Conservation (phyloP, 805 yeast genomes). For the Candida odintsovae region DNA sequence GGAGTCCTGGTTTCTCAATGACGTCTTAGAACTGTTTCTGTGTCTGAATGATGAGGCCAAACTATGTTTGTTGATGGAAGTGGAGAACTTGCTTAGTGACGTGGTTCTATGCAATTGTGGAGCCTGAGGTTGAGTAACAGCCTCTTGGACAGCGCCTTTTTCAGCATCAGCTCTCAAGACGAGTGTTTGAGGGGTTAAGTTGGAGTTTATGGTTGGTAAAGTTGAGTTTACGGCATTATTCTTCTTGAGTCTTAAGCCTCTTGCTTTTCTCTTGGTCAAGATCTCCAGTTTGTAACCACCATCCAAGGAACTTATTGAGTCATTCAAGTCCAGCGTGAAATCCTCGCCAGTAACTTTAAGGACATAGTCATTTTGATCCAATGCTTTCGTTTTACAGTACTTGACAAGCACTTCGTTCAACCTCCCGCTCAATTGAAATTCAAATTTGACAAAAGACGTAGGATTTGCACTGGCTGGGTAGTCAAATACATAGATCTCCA, state of each 20-base stretch:
- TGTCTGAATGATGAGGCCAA: conserved; percentile 27
- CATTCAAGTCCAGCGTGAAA: conserved; percentile 29
- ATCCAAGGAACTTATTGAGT: conserved; percentile 35
- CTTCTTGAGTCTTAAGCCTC: conserved; percentile 28
- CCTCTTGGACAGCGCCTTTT: conserved; percentile 1
- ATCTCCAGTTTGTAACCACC: conserved; percentile 36
- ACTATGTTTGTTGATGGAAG: conserved; percentile 10
- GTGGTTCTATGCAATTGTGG: not conserved
- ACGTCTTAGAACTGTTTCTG: conserved; percentile 28
- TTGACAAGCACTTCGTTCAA: conserved; percentile 31
- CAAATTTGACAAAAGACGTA: conserved; percentile 23
- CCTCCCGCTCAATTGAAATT: conserved; percentile 28
- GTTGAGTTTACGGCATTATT: conserved; percentile 17
- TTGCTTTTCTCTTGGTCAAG: conserved; percentile 36
- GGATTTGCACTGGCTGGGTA: conserved; percentile 29
- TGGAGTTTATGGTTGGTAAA: conserved; percentile 23
- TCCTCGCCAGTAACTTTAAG: conserved; percentile 29
- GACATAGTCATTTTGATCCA: conserved; percentile 32
- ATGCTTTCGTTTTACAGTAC: conserved; percentile 28
- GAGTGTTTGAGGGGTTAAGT: conserved; percentile 24
- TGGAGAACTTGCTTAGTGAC: conserved; percentile 2
- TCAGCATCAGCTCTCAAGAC: conserved; percentile 7
- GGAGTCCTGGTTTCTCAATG: conserved; percentile 17
- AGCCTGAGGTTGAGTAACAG: not conserved
- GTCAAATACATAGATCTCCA: conserved; percentile 27